Evolutionary conservation across 176 grass and related monocot genomes (phyloP), one percentile per base, ranked within the genome.

Genomic region (Lolium rigidum): DNA sequence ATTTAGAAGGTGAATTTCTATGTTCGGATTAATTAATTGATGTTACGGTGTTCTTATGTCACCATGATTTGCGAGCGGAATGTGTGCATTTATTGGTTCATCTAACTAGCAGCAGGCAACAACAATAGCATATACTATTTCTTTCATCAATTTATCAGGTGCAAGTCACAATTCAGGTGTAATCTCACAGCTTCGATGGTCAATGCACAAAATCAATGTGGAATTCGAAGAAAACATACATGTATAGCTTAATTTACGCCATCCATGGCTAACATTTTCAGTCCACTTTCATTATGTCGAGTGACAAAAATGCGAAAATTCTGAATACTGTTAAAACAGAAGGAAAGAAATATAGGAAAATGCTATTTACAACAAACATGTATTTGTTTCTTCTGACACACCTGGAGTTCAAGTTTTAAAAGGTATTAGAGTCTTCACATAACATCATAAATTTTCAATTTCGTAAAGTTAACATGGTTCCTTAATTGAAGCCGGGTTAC

Each of bases 1-100:
- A 8, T 78, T 77, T 52, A 41, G 16, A n/a, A 77, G 50, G 49
- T 15, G 3, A 25, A 39, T 26, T 70, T 69, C 17, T 56, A n/a
- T 78, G 11, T 10, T 70, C 24, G 9, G 16, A 83, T 88, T 9
- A 6, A 88, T 18, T 76, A 12, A 28, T 18, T 76, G 8, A 28
- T 24, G 41, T 50, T 50, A 50, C 10, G 1, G 48, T 50, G 11
- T 50, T 48, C 46, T 48, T 20, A 20, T 52, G 65, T 61, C 24
- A 49, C 64, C 6, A 16, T 17, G n/a, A 72, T 70, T 1, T 78
- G 35, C 52, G 1, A 8, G 35, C 17, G 39, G 10, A 64, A 83
- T 71, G 52, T 61, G 43, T 61, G 58, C 58, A 61, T n/a, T 61
- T 61, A 21, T 63, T 24, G 7, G 7, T 61, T 61, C 57, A n/a